Percentiles rank a stretch among this genome's conserved stretches.
Evolutionary conservation across 1,284 basidiomycete species (phyloP).

Genomic region (Papiliotrema laurentii): DNA sequence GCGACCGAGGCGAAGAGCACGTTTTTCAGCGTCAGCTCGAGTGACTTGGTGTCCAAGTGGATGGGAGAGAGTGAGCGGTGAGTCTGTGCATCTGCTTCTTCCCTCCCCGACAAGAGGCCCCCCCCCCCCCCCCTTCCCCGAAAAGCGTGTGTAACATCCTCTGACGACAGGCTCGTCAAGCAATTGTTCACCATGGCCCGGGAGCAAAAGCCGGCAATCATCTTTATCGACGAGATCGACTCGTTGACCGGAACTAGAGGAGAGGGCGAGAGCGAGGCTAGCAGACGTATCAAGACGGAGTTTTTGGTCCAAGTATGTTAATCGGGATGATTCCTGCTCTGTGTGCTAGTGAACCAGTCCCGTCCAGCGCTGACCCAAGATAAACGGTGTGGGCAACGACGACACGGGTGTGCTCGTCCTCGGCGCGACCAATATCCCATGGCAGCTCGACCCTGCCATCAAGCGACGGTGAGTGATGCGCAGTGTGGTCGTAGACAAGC

Average conservation of each 20-base stretch:
- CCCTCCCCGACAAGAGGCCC: neutral
- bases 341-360: neutral
- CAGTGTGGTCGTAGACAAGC: neutral
- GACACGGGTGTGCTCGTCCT: slow-evolving; percentile 95
- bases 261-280: slow-evolving; percentile 94
- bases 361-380: too few relatives aligned
- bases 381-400: slow-evolving; percentile 98
- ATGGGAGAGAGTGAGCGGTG: slow-evolving; percentile 96
- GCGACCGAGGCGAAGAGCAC: slow-evolving; percentile 98
- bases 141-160: neutral
- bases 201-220: slow-evolving; percentile 94
- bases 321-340: neutral
- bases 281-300: slow-evolving; percentile 95
- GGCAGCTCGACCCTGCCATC: slow-evolving; percentile 96
- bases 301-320: slow-evolving; percentile 63
- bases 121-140: neutral
- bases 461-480: slow-evolving; percentile 70
- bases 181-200: slow-evolving; percentile 95
- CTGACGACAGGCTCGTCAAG: slow-evolving; percentile 71
- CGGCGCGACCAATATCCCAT: slow-evolving; percentile 98
- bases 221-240: slow-evolving; percentile 98
- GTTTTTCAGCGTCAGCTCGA: slow-evolving; percentile 94
- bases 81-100: slow-evolving; percentile 30
- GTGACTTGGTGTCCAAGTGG: slow-evolving; percentile 98
- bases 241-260: slow-evolving; percentile 91